Conservation (phyloP, 768 basidiomycete species). For the Daedaleopsis nitida region DNA sequence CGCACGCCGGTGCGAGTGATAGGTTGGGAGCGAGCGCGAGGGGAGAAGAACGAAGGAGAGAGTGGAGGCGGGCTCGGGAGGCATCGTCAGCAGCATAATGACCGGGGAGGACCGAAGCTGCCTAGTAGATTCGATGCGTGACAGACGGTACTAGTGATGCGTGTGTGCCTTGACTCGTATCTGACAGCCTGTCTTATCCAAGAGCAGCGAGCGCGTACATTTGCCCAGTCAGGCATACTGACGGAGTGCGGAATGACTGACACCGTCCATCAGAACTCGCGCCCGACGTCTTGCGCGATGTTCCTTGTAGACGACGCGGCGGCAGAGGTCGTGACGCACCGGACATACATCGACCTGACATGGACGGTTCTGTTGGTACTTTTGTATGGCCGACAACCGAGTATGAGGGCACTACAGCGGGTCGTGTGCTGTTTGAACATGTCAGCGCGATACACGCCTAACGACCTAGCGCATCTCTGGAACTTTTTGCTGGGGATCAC, state of each 20-base stretch:
- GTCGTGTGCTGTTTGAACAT: too few relatives aligned
- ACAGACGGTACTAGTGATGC: neutral
- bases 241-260: neutral
- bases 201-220: neutral
- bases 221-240: neutral
- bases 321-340: too few relatives aligned
- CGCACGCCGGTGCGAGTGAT: neutral
- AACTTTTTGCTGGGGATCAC: too few relatives aligned
- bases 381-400: too few relatives aligned
- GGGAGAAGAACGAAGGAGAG: neutral
- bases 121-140: constrained; percentile 3
- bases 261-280: constrained; percentile 5
- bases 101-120: neutral
- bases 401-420: too few relatives aligned
- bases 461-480: too few relatives aligned
- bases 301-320: too few relatives aligned
- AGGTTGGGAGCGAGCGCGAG: neutral
- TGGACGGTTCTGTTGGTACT: too few relatives aligned
- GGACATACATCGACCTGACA: too few relatives aligned
- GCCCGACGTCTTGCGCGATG: neutral
- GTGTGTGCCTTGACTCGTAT: neutral
- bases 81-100: neutral
- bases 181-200: neutral
- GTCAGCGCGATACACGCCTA: too few relatives aligned
- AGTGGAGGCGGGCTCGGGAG: neutral